phyloP scores from a whole-genome alignment of 2,329 filamentous ascomycete genomes.

The Scedosporium aurantiacum region DNA sequence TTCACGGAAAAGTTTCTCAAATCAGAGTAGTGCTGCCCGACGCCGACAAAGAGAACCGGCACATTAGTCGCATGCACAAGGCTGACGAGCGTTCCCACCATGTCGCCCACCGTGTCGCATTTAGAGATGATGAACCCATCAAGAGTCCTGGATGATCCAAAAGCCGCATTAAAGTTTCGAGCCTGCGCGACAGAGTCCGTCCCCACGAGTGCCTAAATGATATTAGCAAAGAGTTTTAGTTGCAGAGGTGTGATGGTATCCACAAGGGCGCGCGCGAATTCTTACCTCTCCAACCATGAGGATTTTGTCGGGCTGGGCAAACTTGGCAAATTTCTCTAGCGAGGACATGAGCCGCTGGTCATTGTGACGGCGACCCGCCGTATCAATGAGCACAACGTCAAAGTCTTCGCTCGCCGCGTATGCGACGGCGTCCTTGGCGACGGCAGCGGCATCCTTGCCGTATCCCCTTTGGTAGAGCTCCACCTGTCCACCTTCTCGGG shows the following conservation, averaged over 20 bases:
- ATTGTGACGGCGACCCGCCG: conserved; percentile 88
- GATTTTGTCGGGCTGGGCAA: conserved; percentile 94
- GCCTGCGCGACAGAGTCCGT: conserved; percentile 94
- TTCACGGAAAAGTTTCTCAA: conserved; percentile 58
- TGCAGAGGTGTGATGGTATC: background rate
- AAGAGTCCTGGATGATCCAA: conserved; percentile 67
- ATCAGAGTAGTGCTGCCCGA: conserved; percentile 59
- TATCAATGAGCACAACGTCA: conserved; percentile 95
- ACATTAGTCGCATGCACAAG: conserved; percentile 97
- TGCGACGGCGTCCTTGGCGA: conserved; percentile 86
- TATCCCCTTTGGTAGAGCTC: conserved; percentile 96
- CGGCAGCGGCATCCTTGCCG: conserved; percentile 90
- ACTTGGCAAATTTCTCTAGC: conserved; percentile 93
- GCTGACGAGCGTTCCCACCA: conserved; percentile 90
- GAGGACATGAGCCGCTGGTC: conserved; percentile 93
- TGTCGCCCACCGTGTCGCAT: conserved; percentile 98
- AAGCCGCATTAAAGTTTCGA: conserved; percentile 88
- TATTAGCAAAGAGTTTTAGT: conserved; percentile 15
- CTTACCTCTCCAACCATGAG: conserved; percentile 67
- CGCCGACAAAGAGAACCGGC: conserved; percentile 82
- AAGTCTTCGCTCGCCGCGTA: conserved; percentile 65
- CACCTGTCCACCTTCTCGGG: conserved; percentile 72
- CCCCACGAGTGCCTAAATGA: conserved; percentile 68
- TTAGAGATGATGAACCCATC: conserved; percentile 99
- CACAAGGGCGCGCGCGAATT: conserved; percentile 16